Conservation (phyloP, 768 basidiomycete species). For the Phylloporus rhodoxanthus region DNA sequence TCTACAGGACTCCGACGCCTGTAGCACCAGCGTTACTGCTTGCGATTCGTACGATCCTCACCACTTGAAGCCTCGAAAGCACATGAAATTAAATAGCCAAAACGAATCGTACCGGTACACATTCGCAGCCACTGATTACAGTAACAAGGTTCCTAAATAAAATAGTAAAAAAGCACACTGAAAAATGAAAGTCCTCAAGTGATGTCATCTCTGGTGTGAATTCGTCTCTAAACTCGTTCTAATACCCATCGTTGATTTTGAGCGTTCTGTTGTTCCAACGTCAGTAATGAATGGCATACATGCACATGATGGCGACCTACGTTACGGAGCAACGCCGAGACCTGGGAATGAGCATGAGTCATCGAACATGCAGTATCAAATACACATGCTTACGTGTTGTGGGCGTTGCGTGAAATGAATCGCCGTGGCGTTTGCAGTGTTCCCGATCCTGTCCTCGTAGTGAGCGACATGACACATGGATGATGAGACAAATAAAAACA, state of each 20-base stretch:
- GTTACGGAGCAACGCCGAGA: conserved; percentile 1
- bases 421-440: conserved; percentile 6
- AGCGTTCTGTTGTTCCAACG: background rate
- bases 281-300: background rate
- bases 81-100: background rate
- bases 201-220: background rate
- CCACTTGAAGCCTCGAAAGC: background rate
- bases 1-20: no score
- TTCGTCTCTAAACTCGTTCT: conserved; percentile 1
- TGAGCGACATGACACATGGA: background rate
- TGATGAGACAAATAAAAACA: background rate
- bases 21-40: no score
- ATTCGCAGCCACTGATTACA: background rate
- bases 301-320: background rate
- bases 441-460: background rate
- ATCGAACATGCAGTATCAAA: background rate
- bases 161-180: background rate
- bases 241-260: conserved; percentile 11
- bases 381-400: background rate
- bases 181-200: background rate
- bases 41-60: no score
- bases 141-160: background rate
- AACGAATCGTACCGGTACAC: conserved; percentile 1
- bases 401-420: conserved; percentile 3
- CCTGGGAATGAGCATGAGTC: background rate